Conservation (phyloP, 78 protist genomes). For the Protostelium mycophagum region DNA sequence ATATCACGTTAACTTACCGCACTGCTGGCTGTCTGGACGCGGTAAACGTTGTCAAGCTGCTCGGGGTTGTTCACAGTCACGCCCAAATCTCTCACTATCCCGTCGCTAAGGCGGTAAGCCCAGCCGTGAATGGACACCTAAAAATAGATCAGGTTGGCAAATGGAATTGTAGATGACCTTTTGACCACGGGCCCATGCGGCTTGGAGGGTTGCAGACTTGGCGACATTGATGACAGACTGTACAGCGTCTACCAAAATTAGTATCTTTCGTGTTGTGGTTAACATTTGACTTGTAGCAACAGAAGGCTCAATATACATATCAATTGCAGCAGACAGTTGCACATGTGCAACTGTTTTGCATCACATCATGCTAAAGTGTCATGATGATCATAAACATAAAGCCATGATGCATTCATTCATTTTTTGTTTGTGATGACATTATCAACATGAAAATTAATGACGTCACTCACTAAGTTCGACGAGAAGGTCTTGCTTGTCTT, state of each 20-base stretch:
- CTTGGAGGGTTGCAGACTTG: constrained; percentile 71
- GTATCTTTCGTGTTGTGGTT: constrained; percentile 5
- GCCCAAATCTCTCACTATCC: constrained; percentile 52
- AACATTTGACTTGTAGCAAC: constrained; percentile 28
- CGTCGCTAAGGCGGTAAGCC: constrained; percentile 61
- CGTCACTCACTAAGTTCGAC: background rate
- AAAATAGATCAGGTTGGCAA: background rate
- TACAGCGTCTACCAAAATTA: constrained; percentile 70
- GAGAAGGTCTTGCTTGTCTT: background rate
- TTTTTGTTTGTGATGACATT: no score
- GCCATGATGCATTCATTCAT: no score
- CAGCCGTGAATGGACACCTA: constrained; percentile 53
- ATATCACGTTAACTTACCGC: no score
- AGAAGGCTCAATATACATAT: no score
- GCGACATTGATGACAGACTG: constrained; percentile 76
- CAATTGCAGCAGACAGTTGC: no score
- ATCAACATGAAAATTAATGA: no score
- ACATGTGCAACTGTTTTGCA: no score
- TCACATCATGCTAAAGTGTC: no score
- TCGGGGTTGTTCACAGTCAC: background rate
- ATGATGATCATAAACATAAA: no score
- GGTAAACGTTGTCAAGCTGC: background rate
- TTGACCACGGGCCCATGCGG: constrained; percentile 48
- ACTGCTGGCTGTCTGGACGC: no score
- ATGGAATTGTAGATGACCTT: background rate